Conservation (phyloP, 225 moss, liverwort and hornwort genomes). For the Physcomitrium patens region DNA sequence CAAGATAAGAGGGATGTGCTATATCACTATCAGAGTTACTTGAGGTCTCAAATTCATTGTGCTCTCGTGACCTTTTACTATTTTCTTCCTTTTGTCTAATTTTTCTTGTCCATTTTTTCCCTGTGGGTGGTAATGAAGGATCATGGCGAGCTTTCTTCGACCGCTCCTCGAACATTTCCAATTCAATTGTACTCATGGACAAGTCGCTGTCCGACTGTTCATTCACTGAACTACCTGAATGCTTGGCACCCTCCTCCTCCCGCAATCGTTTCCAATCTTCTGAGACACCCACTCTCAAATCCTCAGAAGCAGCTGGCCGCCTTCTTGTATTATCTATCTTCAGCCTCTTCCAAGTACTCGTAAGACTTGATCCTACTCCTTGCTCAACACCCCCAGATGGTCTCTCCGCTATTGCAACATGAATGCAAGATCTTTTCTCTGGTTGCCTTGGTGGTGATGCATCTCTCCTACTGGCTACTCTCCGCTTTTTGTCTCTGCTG, state of each 20-base stretch:
- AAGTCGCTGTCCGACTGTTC: slow-evolving; percentile 43
- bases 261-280: slow-evolving; percentile 70
- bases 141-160: slow-evolving; percentile 52
- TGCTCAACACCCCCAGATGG: slow-evolving; percentile 18
- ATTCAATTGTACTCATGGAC: slow-evolving; percentile 44
- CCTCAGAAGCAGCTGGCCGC: slow-evolving; percentile 27
- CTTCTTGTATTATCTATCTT: slow-evolving; percentile 14
- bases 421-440: slow-evolving; percentile 39
- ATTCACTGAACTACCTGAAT: slow-evolving; percentile 50
- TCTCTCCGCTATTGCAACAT: slow-evolving; percentile 19
- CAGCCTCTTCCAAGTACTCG: slow-evolving; percentile 45
- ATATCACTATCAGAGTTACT: slow-evolving; percentile 51
- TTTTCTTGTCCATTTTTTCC: slow-evolving; percentile 44
- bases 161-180: slow-evolving; percentile 28
- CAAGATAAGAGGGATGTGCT: slow-evolving; percentile 41
- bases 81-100: slow-evolving; percentile 39
- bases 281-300: slow-evolving; percentile 49
- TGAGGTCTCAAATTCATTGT: slow-evolving; percentile 32
- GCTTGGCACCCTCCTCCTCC: slow-evolving; percentile 32
- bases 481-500: slow-evolving; percentile 44
- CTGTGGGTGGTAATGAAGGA: slow-evolving; percentile 21
- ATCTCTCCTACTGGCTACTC: slow-evolving; percentile 29
- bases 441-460: slow-evolving; percentile 32
- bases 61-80: slow-evolving; percentile 55
- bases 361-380: slow-evolving; percentile 12